Evolutionary conservation across 2,329 filamentous ascomycete genomes (phyloP), one percentile per base, ranked within the genome.

Genomic region (Podosphaera aphanis): DNA sequence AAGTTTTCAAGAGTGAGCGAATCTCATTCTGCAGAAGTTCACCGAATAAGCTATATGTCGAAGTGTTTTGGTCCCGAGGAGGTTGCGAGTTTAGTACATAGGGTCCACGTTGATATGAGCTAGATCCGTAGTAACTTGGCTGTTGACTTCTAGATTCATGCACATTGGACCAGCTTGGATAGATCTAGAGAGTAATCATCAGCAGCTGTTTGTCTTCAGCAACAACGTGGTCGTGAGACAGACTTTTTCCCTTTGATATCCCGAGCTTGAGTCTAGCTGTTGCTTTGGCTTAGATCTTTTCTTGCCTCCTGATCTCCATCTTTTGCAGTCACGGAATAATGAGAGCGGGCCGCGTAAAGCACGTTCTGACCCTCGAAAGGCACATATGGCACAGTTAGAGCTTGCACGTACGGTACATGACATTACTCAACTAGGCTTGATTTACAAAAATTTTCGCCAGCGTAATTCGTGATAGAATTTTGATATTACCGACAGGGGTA

Each of bases 311-410:
- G 41, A 43, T 21, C 29, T 43, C 41, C n/a, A 33, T 43, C 41
- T 43, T 31, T 19, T 25, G 16, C 8, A 2, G 10, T 33, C 15
- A 20, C 29, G 19, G 1, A 43, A 33, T 3, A 20, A 20, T 6
- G 60, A 59, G 42, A 49, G 45, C 39, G 50, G 45, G 5, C 29
- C 29, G n/a, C 55, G 50, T 52, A 54, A 53, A 15, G n/a, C 16
- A 19, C 16, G 18, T 51, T 56, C 46, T 25, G 55, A 49, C 35
- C 57, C 51, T 51, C 57, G 59, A 49, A 64, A 61, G 25, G 59
- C 52, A 55, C 63, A 64, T 50, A 64, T 56, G 33, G 65, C 57
- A 59, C 64, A 66, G 55, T 55, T 55, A 42, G 56, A 59, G 52
- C 57, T 55, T 53, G 50, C 57, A 45, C 52, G 53, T 46, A 53